These are phyloP conservation scores for Moricandia moricandioides DNA, from an alignment of 345 rosid genomes.

Conservation along the genomic window DNA sequence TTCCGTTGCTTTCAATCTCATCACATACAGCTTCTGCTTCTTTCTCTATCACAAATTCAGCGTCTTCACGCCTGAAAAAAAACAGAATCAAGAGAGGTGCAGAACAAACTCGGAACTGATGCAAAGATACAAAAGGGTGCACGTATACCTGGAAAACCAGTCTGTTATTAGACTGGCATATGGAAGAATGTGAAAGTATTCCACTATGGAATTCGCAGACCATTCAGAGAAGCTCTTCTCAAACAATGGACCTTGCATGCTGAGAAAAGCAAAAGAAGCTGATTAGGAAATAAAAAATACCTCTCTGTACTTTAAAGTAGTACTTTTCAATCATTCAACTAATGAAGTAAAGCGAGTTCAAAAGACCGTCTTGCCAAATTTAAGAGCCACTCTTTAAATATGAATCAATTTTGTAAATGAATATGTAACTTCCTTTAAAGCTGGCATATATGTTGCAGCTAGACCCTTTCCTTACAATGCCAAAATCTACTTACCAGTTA, in stretches of 20 bases:
- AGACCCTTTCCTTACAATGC: too few species aligned
- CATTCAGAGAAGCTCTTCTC: slow-evolving; percentile 36
- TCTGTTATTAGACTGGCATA: slow-evolving; percentile 44
- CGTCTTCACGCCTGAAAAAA: slow-evolving; percentile 21
- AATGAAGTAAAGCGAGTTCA: background rate
- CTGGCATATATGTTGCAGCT: too few species aligned
- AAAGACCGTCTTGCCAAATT: background rate
- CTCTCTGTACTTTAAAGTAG: too few species aligned
- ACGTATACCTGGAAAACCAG: slow-evolving; percentile 51
- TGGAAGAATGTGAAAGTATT: slow-evolving; percentile 60
- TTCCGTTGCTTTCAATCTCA: slow-evolving; percentile 10
- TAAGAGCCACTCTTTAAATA: background rate
- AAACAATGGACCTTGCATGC: slow-evolving; percentile 61
- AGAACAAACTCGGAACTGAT: slow-evolving; percentile 11
- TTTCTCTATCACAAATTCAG: slow-evolving; percentile 31
- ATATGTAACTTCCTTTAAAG: background rate
- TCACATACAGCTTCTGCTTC: slow-evolving; percentile 25
- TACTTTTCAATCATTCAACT: too few species aligned
- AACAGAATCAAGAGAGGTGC: background rate
- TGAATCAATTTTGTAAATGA: background rate
- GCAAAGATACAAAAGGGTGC: background rate
- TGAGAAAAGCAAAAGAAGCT: slow-evolving; percentile 16
- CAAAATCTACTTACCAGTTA: slow-evolving; percentile 37
- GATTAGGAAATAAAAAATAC: background rate
- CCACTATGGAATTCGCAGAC: slow-evolving; percentile 42